A percentile compares a stretch with the other conserved stretches of the same genome.
These are phyloP conservation scores for Eucalyptus sp. DNA, from an alignment of 345 rosid genomes.

Conservation along the genomic window DNA sequence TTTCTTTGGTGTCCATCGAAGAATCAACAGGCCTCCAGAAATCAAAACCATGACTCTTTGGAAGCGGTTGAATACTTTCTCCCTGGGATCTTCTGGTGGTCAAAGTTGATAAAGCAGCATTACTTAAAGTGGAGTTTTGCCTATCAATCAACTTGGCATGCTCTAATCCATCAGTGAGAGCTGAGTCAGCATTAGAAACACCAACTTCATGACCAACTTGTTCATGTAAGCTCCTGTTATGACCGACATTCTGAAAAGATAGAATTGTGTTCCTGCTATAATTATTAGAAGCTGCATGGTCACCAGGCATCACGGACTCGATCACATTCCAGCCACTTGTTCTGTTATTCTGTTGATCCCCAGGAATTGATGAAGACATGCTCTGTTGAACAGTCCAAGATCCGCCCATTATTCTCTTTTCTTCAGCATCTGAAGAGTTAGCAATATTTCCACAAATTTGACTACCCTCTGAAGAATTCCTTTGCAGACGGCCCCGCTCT, in stretches of 20 bases:
- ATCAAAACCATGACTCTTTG: neutral
- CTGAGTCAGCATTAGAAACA: slow-evolving; percentile 26
- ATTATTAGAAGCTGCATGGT: slow-evolving; percentile 3
- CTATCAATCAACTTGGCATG: neutral
- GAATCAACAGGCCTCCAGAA: neutral
- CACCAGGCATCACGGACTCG: slow-evolving; percentile 9
- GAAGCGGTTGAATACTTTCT: neutral
- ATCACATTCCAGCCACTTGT: slow-evolving; percentile 33
- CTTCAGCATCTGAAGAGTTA: slow-evolving; percentile 20
- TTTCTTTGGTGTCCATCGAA: neutral
- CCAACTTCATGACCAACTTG: slow-evolving; percentile 13
- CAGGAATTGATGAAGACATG: neutral
- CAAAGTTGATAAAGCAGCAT: neutral
- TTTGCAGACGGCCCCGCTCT: slow-evolving; percentile 28
- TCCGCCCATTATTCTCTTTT: slow-evolving; percentile 13
- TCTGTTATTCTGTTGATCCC: slow-evolving; percentile 20
- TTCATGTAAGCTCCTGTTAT: neutral
- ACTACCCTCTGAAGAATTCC: slow-evolving; percentile 27
- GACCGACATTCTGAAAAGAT: slow-evolving; percentile 7
- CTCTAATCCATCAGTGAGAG: slow-evolving; percentile 1
- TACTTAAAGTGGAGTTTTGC: neutral
- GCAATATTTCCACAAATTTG: slow-evolving; percentile 22
- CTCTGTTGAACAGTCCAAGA: slow-evolving; percentile 22
- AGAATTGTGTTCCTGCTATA: slow-evolving; percentile 13
- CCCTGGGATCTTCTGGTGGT: neutral